phyloP scores from a whole-genome alignment of 2,329 filamentous ascomycete genomes.

The Lecanicillium sp. region DNA sequence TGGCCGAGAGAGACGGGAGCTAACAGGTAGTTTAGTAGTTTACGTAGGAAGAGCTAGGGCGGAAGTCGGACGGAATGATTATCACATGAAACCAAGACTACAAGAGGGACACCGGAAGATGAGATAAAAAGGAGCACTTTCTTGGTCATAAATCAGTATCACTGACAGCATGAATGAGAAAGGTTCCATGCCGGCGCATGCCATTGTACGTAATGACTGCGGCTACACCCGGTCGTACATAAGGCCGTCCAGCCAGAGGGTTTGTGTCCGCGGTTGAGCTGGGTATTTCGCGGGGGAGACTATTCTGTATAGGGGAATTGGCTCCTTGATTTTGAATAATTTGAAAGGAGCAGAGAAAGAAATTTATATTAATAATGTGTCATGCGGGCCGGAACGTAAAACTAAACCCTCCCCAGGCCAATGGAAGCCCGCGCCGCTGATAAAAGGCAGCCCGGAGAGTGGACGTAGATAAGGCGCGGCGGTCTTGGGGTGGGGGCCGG shows the following conservation, averaged over 20 bases:
- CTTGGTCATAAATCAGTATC: neutral
- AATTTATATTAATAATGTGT: neutral
- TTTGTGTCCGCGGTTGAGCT: no score
- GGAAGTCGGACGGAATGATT: no score
- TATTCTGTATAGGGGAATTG: neutral
- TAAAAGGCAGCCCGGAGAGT: slow-evolving; percentile 5
- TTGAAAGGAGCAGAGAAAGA: neutral
- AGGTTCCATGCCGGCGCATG: neutral
- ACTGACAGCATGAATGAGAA: neutral
- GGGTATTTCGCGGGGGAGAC: neutral
- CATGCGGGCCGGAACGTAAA: no score
- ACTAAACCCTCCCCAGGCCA: no score
- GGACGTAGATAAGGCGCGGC: slow-evolving; percentile 9
- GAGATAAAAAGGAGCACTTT: no score
- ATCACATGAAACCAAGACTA: no score
- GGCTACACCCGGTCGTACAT: neutral
- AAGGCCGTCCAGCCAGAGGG: neutral
- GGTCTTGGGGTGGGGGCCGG: neutral
- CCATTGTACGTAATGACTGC: slow-evolving; percentile 9
- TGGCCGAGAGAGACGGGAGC: no score
- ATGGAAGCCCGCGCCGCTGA: no score
- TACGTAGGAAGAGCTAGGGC: no score
- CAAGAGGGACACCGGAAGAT: no score
- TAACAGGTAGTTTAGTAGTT: no score
- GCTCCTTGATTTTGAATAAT: neutral